Evolutionary conservation across 1,284 basidiomycete species (phyloP), one percentile per base, ranked within the genome.

Genomic region (Cystobasidium pallidum): DNA sequence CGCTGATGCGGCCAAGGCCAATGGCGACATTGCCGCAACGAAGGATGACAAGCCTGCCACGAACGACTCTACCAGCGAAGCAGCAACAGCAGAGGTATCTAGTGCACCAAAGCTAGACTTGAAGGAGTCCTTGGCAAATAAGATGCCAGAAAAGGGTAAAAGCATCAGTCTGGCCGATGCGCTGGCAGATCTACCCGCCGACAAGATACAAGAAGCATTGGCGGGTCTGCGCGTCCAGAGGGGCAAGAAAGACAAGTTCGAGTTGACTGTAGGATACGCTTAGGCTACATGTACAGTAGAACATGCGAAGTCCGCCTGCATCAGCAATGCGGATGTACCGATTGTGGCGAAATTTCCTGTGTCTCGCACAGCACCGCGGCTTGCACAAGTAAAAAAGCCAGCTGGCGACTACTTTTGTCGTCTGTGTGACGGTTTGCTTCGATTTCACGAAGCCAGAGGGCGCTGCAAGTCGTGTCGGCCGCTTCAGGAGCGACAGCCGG

Each of bases 211-310:
- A 28, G 58, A 43, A 28, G 58, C 36, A n/a, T 61, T 61, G 43
- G 58, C 36, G 6, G 21, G 39, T 13, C 21, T 65, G 41, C 41
- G 45, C 19, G 62, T 65, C 1, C 45, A 65, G 24, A 28, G 32
- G 21, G 62, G 62, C 8, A 65, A 65, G 62, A 65, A 65, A 54
- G 66, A 47, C 26, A 57, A 67, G 54, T 67, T 57, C 36, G 66
- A 41, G 17, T 34, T 57, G 4, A n/a, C 57, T 3, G 43, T 47
- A 24, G 36, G 43, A 28, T 61, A 43, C 26, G 36, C 58, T 24
- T 61, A 61, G 36, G n/a, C n/a, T n/a, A n/a, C n/a, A n/a, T n/a
- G n/a, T n/a, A n/a, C n/a, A n/a, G n/a, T n/a, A n/a, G n/a, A n/a
- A n/a, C n/a, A n/a, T n/a, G n/a, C n/a, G n/a, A n/a, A n/a, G n/a